A percentile compares a stretch with the other conserved stretches of the same genome.
These are phyloP conservation scores for Macrocystidia cucumis DNA, from an alignment of 1,284 basidiomycete genomes.

Conservation along the genomic window DNA sequence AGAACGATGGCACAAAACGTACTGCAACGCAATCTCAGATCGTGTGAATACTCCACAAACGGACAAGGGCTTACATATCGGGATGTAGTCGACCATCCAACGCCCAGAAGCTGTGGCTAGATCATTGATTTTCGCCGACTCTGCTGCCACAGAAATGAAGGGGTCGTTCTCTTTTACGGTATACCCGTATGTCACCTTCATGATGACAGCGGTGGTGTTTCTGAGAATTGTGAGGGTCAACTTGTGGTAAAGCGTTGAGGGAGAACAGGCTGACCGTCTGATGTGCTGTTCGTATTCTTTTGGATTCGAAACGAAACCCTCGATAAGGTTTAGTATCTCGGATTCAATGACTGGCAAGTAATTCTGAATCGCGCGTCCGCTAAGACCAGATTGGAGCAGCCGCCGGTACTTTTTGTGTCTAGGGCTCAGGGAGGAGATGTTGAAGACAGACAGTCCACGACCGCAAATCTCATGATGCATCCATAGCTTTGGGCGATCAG, in stretches of 20 bases:
- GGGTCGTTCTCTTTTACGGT: conserved; percentile 26
- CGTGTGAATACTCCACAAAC: not conserved
- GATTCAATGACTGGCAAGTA: conserved; percentile 25
- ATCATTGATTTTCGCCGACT: conserved; percentile 30
- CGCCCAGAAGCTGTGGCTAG: conserved; percentile 30
- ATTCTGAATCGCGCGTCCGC: conserved; percentile 19
- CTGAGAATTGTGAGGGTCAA: conserved; percentile 14
- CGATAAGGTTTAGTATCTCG: conserved; percentile 23
- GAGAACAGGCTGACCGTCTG: conserved; percentile 18
- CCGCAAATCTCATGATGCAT: conserved; percentile 36
- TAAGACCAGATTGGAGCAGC: conserved; percentile 27
- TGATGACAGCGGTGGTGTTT: conserved; percentile 31
- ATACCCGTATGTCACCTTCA: conserved; percentile 38
- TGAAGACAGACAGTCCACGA: conserved; percentile 28
- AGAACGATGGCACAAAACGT: conserved; percentile 28
- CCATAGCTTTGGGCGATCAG: conserved; percentile 31
- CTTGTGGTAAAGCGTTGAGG: not conserved
- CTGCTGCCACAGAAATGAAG: conserved; percentile 33
- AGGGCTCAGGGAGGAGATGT: conserved; percentile 26
- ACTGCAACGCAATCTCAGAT: conserved; percentile 16
- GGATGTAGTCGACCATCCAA: conserved; percentile 38
- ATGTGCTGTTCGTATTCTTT: conserved; percentile 24
- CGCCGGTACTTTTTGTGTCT: conserved; percentile 31
- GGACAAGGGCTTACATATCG: conserved; percentile 21
- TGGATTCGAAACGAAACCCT: conserved; percentile 21